These are phyloP conservation scores for Kluyveromyces sp. DNA, from an alignment of 1,139 yeast species.

Conservation along the genomic window DNA sequence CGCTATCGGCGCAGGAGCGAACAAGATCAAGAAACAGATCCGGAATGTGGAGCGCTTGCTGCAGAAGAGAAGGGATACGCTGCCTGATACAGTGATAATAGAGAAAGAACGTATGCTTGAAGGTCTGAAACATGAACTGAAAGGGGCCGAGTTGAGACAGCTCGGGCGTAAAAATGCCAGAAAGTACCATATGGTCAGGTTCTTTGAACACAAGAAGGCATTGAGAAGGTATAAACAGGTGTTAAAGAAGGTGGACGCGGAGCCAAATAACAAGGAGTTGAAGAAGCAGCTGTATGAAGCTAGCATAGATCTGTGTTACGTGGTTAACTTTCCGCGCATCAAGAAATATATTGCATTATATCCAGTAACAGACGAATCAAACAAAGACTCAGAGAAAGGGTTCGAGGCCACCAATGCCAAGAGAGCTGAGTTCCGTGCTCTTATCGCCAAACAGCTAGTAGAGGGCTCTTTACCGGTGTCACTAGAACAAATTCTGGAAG, in stretches of 20 bases:
- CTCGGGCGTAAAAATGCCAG: constrained; percentile 56
- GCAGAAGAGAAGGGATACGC: constrained; percentile 41
- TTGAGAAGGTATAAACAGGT: constrained; percentile 63
- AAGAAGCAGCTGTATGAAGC: constrained; percentile 49
- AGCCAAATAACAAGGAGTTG: constrained; percentile 33
- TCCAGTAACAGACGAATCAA: constrained; percentile 35
- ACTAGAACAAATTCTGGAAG: constrained; percentile 50
- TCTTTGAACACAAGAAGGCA: constrained; percentile 89
- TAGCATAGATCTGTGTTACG: constrained; percentile 70
- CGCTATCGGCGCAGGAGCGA: constrained; percentile 34
- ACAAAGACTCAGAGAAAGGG: constrained; percentile 21
- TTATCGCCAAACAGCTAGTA: constrained; percentile 45
- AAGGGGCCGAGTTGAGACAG: constrained; percentile 43
- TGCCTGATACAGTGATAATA: constrained; percentile 68
- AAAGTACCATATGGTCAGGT: constrained; percentile 89
- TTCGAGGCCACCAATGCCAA: constrained; percentile 40
- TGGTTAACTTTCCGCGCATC: constrained; percentile 68
- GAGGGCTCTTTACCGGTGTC: constrained; percentile 49
- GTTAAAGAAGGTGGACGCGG: constrained; percentile 36
- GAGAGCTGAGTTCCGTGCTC: constrained; percentile 44
- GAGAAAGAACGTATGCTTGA: constrained; percentile 84
- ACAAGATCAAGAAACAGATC: constrained; percentile 71
- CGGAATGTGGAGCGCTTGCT: constrained; percentile 77
- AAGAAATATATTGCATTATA: constrained; percentile 78
- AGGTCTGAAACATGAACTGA: constrained; percentile 63